Evolutionary conservation across 495 filamentous ascomycete genomes (phyloP).

Genomic region (Cudoniella acicularis): DNA sequence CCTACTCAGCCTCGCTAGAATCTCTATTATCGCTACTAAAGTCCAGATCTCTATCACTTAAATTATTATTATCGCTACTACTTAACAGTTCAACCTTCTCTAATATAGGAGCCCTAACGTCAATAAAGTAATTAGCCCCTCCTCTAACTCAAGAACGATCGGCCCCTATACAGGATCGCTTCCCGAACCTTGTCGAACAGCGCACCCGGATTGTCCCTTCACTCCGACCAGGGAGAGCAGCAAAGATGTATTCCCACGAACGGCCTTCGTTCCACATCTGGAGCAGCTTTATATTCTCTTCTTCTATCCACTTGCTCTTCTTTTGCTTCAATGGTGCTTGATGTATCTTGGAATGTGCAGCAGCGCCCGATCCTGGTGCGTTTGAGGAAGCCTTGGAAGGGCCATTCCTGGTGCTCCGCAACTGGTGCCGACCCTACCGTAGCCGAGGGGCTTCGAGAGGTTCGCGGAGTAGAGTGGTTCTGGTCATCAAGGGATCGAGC

Average conservation of each 20-base stretch:
- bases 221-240: conserved; percentile 13
- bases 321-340: conserved; percentile 10
- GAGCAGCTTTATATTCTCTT: conserved; percentile 15
- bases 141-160: conserved; percentile 15
- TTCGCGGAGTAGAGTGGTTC: no score
- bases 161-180: conserved; percentile 7
- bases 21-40: conserved; percentile 1
- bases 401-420: no score
- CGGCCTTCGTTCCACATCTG: conserved; percentile 15
- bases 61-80: conserved; percentile 10
- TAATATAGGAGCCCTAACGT: conserved; percentile 16
- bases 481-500: no score
- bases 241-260: conserved; percentile 20
- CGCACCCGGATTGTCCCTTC: conserved; percentile 10
- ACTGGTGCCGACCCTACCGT: no score
- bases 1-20: neutral
- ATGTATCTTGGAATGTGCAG: conserved; percentile 8
- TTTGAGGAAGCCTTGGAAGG: no score
- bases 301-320: conserved; percentile 7
- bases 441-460: no score
- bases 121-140: conserved; percentile 15
- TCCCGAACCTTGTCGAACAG: conserved; percentile 19
- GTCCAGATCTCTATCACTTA: conserved; percentile 16
- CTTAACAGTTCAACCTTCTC: neutral
- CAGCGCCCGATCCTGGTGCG: conserved; percentile 7